phyloP scores from a whole-genome alignment of 2,329 filamentous ascomycete genomes.

The Sodiomyces alkalinus region DNA sequence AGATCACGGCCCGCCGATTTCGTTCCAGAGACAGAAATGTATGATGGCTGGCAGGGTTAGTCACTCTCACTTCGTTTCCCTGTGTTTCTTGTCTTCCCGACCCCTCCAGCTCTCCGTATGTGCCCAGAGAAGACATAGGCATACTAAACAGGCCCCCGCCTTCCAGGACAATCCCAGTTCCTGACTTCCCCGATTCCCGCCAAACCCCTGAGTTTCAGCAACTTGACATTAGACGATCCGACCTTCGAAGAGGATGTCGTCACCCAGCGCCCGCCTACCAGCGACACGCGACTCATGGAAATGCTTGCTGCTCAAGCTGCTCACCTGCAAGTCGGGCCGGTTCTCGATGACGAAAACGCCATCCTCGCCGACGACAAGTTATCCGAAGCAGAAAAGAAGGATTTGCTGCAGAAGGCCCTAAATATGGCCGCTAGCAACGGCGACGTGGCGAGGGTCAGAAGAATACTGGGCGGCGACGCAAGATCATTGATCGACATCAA shows the following conservation, averaged over 20 bases:
- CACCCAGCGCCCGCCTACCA: constrained; percentile 48
- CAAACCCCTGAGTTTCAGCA: constrained; percentile 68
- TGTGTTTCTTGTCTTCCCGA: constrained; percentile 1
- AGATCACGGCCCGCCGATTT: constrained; percentile 50
- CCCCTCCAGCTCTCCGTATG: not conserved
- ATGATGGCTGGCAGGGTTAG: constrained; percentile 90
- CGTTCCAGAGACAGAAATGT: constrained; percentile 82
- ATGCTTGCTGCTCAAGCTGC: constrained; percentile 94
- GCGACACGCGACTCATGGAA: constrained; percentile 78
- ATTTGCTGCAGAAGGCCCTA: constrained; percentile 70
- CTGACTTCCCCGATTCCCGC: constrained; percentile 73
- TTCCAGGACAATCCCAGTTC: constrained; percentile 82
- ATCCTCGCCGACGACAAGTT: constrained; percentile 62
- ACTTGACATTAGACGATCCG: constrained; percentile 67
- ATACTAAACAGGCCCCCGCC: no score
- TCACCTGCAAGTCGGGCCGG: constrained; percentile 56
- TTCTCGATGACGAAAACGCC: constrained; percentile 64
- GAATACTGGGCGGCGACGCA: constrained; percentile 59
- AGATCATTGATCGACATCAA: constrained; percentile 72
- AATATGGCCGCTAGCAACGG: constrained; percentile 97
- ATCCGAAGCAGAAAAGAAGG: constrained; percentile 60
- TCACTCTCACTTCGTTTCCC: constrained; percentile 5
- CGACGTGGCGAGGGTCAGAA: constrained; percentile 66
- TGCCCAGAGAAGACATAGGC: no score
- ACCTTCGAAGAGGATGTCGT: constrained; percentile 51